These are phyloP conservation scores for Macrophomina tecta DNA, from an alignment of 2,329 filamentous ascomycete species.

Conservation along the genomic window DNA sequence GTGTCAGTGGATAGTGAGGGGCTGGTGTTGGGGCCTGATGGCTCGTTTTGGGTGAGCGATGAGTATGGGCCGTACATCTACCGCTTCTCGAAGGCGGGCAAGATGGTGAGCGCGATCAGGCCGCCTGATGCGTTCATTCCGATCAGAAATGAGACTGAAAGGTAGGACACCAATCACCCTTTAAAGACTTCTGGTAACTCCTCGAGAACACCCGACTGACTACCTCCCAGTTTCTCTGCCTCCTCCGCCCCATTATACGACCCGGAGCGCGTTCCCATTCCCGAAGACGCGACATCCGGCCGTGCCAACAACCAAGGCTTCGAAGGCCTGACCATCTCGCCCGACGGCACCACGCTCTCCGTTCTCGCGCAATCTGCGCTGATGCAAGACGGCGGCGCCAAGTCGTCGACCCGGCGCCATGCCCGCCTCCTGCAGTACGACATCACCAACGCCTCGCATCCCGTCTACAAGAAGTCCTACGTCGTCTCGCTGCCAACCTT, in stretches of 20 bases:
- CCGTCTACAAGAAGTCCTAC: constrained; percentile 64
- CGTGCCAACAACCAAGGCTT: constrained; percentile 78
- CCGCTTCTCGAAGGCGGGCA: constrained; percentile 64
- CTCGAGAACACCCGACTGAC: constrained; percentile 9
- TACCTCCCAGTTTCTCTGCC: constrained; percentile 62
- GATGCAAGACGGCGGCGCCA: constrained; percentile 57
- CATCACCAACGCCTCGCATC: constrained; percentile 51
- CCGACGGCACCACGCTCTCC: constrained; percentile 68
- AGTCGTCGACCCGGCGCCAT: constrained; percentile 61
- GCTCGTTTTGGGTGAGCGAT: constrained; percentile 70
- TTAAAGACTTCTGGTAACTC: neutral
- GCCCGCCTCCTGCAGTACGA: constrained; percentile 70
- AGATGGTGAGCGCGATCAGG: constrained; percentile 67
- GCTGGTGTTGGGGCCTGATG: constrained; percentile 64
- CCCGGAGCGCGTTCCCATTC: constrained; percentile 54
- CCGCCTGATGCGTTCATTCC: constrained; percentile 71
- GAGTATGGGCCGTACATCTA: constrained; percentile 76
- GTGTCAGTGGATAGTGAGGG: constrained; percentile 71
- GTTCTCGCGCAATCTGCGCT: constrained; percentile 70
- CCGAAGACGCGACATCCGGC: constrained; percentile 65
- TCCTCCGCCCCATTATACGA: constrained; percentile 68
- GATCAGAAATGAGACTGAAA: constrained; percentile 63
- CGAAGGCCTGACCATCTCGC: constrained; percentile 69
- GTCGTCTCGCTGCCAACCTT: constrained; percentile 70
- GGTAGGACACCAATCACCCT: constrained; percentile 26